Evolutionary conservation across 257 asterid species (phyloP).

Genomic region (Linderniella brevidens): DNA sequence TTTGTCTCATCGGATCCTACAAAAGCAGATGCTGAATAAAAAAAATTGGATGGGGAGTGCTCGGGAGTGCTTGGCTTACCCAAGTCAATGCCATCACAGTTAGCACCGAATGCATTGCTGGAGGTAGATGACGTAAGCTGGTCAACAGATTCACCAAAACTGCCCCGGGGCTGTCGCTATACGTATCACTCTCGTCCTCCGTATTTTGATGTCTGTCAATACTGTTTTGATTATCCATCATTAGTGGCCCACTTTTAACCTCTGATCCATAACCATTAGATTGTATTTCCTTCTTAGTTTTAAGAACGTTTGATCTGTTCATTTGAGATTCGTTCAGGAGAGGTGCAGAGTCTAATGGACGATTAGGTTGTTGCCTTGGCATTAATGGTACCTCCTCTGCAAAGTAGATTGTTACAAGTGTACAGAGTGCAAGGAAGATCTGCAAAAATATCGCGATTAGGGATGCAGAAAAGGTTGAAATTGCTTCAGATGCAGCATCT

Average conservation of each 20-base stretch:
- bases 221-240: slow-evolving; percentile 17
- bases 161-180: slow-evolving; percentile 84
- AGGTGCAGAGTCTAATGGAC: slow-evolving; percentile 74
- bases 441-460: slow-evolving; percentile 20
- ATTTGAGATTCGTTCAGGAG: slow-evolving; percentile 24
- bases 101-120: slow-evolving; percentile 90
- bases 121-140: slow-evolving; percentile 93
- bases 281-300: no score
- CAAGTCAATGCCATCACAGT: slow-evolving; percentile 98
- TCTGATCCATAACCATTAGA: no score
- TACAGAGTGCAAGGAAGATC: slow-evolving; percentile 68
- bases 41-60: no score
- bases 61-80: slow-evolving; percentile 22
- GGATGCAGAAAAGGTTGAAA: slow-evolving; percentile 8
- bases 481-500: slow-evolving; percentile 6
- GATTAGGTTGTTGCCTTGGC: slow-evolving; percentile 31
- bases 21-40: no score
- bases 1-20: no score
- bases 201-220: slow-evolving; percentile 23
- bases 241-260: slow-evolving; percentile 21
- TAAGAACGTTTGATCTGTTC: no score
- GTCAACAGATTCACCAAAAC: slow-evolving; percentile 88
- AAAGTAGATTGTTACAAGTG: slow-evolving; percentile 76
- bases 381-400: slow-evolving; percentile 77
- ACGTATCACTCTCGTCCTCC: slow-evolving; percentile 28